These are phyloP conservation scores for Jimgerdemannia flammicorona DNA, from an alignment of 192 early-diverging fungal genomes.

Conservation along the genomic window DNA sequence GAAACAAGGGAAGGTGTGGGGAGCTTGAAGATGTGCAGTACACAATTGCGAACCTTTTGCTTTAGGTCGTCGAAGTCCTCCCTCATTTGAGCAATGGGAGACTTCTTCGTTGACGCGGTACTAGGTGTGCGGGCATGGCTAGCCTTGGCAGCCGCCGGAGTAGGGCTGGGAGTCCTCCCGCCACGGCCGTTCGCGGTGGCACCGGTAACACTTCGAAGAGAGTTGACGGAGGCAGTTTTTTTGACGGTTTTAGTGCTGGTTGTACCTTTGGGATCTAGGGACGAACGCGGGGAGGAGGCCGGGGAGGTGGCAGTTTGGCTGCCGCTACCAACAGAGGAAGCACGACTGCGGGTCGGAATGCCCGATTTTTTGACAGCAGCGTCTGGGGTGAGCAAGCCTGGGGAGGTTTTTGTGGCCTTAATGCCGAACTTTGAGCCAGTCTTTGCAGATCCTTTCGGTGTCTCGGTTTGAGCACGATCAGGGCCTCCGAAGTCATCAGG, in stretches of 20 bases:
- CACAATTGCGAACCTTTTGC: neutral
- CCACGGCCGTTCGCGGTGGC: neutral
- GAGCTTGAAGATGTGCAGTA: neutral
- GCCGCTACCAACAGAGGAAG: neutral
- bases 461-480: neutral
- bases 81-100: neutral
- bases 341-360: neutral
- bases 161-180: neutral
- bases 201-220: neutral
- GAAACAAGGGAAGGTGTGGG: neutral
- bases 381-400: neutral
- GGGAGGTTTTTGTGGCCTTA: neutral
- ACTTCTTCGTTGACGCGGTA: neutral
- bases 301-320: neutral
- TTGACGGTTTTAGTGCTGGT: neutral
- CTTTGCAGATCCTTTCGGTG: neutral
- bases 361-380: neutral
- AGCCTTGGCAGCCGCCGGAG: neutral
- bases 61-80: neutral
- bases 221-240: neutral
- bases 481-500: neutral
- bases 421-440: neutral
- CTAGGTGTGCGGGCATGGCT: neutral
- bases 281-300: neutral
- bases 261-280: neutral